Evolutionary conservation across 2,329 filamentous ascomycete genomes (phyloP).

Genomic region (Truncatella angustata): DNA sequence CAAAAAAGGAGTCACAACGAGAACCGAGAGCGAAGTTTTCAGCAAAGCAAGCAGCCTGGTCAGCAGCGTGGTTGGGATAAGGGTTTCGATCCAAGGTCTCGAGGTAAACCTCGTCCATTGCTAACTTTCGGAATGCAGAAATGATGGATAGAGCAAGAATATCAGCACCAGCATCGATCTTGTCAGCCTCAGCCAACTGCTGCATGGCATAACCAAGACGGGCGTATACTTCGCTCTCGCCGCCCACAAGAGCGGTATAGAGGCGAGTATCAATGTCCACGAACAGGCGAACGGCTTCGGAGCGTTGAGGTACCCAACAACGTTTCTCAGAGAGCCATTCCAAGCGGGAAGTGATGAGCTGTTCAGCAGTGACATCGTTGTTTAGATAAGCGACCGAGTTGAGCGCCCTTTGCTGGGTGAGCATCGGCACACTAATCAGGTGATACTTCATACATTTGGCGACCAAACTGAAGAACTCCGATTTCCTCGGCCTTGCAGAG

Average conservation of each 20-base stretch:
- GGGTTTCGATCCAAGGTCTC: conserved; percentile 4
- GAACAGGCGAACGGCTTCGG: conserved; percentile 2
- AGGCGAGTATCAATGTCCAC: background rate
- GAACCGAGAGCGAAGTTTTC: conserved; percentile 6
- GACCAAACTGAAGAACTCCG: background rate
- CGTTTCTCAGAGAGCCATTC: background rate
- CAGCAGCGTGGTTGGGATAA: conserved; percentile 3
- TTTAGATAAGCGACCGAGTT: background rate
- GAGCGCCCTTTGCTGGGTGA: conserved; percentile 1
- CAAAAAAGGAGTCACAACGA: conserved; percentile 4
- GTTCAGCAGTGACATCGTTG: background rate
- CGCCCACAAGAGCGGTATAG: background rate
- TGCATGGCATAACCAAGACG: background rate
- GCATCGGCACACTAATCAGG: background rate
- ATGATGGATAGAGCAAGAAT: conserved; percentile 1
- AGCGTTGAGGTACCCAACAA: background rate
- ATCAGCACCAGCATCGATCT: background rate
- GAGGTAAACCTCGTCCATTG: conserved; percentile 4
- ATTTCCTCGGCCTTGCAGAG: background rate
- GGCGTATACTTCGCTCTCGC: background rate
- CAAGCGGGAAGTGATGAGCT: background rate
- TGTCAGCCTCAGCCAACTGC: background rate
- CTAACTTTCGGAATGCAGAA: background rate
- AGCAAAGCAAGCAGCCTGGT: conserved; percentile 5
- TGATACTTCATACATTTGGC: background rate